Evolutionary conservation across 306 rosid genomes (phyloP).

Genomic region (Heteromeles arbutifolia): DNA sequence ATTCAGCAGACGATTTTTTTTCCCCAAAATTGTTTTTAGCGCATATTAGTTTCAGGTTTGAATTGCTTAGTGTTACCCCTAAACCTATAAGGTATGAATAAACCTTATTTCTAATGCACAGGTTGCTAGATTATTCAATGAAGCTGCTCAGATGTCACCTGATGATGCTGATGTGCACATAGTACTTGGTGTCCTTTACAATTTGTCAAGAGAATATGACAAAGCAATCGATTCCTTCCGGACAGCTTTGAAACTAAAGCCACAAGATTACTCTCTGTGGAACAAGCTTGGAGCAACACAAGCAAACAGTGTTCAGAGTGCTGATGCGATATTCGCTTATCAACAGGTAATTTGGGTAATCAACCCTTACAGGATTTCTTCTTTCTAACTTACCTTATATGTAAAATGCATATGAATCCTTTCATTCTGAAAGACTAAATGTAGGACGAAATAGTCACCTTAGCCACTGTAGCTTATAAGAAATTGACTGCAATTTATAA

Average conservation of each 20-base stretch:
- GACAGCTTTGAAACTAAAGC: slow-evolving; percentile 84
- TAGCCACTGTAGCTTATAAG: not conserved
- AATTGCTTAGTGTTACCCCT: not conserved
- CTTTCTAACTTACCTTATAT: not conserved
- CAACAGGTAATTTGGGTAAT: slow-evolving; percentile 59
- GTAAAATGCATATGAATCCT: not conserved
- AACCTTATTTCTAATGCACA: slow-evolving; percentile 21
- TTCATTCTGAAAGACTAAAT: not conserved
- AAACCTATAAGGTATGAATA: not conserved
- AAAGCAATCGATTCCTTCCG: slow-evolving; percentile 79
- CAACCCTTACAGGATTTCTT: slow-evolving; percentile 2
- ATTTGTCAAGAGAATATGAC: slow-evolving; percentile 88
- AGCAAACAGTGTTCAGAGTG: slow-evolving; percentile 97
- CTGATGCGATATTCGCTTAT: slow-evolving; percentile 94
- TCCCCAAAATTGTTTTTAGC: not conserved
- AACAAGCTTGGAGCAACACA: slow-evolving; percentile 99
- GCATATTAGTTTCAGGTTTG: not conserved
- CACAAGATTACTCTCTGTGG: slow-evolving; percentile 97
- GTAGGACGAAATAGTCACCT: not conserved
- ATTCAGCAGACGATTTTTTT: not conserved
- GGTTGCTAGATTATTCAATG: slow-evolving; percentile 78
- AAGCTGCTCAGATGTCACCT: slow-evolving; percentile 90
- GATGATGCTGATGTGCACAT: slow-evolving; percentile 93
- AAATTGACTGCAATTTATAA: not conserved
- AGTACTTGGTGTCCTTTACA: slow-evolving; percentile 91